Conservation (phyloP, 202 grass and related monocot species). For the Zizania palustris region DNA sequence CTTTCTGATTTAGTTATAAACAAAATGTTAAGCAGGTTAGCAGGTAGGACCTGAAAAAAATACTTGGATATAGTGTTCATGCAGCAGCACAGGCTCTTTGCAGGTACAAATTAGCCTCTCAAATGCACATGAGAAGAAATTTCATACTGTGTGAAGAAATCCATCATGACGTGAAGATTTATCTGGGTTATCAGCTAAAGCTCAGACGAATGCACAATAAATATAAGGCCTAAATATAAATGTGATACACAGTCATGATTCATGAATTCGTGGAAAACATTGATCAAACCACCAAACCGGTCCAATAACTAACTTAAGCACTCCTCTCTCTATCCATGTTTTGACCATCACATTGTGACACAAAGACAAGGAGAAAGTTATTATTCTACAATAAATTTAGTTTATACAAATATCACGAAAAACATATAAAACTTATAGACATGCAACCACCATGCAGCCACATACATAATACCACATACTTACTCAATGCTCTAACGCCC, state of each 20-base stretch:
- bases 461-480: too few relatives aligned
- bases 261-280: neutral
- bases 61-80: neutral
- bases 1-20: neutral
- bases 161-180: neutral
- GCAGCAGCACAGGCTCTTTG: neutral
- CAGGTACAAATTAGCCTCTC: neutral
- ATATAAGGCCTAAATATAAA: neutral
- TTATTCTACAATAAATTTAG: too few relatives aligned
- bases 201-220: conserved; percentile 8
- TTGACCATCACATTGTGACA: too few relatives aligned
- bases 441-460: too few relatives aligned
- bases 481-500: too few relatives aligned
- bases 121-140: neutral
- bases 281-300: too few relatives aligned
- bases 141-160: neutral
- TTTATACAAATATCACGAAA: too few relatives aligned
- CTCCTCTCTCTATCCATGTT: too few relatives aligned
- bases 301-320: neutral
- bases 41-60: neutral
- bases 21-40: neutral
- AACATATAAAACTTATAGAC: too few relatives aligned
- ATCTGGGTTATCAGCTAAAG: neutral
- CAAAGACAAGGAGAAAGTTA: too few relatives aligned
- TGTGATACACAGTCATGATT: neutral